Conservation (phyloP, 2,329 filamentous ascomycete genomes). For the Aspergillus sp. region DNA sequence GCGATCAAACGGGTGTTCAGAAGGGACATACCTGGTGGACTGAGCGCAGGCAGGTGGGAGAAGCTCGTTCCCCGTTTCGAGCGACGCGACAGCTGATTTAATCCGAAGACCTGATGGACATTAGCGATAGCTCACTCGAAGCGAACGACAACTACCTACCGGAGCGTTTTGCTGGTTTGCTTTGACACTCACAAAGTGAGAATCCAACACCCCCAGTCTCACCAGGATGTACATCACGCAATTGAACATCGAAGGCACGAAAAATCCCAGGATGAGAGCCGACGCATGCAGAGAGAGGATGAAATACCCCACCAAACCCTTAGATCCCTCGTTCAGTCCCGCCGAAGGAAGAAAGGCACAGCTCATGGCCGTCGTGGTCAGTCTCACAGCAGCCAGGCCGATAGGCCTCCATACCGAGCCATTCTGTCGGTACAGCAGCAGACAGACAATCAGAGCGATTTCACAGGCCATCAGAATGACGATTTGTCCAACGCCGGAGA, state of each 20-base stretch:
- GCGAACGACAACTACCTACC: not conserved
- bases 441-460: not conserved
- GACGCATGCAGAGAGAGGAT: not conserved
- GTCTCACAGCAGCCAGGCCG: not conserved
- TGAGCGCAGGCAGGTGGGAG: not conserved
- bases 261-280: not conserved
- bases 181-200: not conserved
- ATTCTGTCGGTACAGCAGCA: not conserved
- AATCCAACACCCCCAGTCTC: not conserved
- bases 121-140: not conserved
- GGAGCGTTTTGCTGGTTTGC: not conserved
- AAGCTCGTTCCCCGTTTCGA: not conserved
- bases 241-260: not conserved
- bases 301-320: not conserved
- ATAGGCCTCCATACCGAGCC: not conserved
- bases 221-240: not conserved
- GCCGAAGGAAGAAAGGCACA: not conserved
- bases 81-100: not conserved
- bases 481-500: conserved; percentile 7
- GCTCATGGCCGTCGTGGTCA: not conserved
- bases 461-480: conserved; percentile 5
- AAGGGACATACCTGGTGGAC: not conserved
- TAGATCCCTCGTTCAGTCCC: not conserved
- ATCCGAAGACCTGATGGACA: not conserved
- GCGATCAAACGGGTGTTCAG: too few relatives aligned